Conservation (phyloP, 2,329 filamentous ascomycete species). For the Mycosphaerelloides madeirae region DNA sequence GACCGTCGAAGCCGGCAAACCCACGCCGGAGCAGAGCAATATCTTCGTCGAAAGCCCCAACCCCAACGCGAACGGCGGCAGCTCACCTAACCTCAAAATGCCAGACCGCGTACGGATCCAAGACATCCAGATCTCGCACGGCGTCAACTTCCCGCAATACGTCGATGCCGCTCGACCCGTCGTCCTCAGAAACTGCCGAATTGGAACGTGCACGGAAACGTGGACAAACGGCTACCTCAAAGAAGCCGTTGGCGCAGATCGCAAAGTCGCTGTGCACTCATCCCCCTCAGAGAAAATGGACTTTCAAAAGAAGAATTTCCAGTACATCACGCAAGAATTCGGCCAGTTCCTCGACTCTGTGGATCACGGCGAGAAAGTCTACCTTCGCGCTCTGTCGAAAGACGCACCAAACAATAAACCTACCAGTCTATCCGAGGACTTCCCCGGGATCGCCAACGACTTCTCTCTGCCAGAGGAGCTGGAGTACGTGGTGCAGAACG, state of each 20-base stretch:
- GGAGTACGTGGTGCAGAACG: conserved; percentile 52
- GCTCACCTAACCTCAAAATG: conserved; percentile 5
- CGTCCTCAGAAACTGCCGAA: conserved; percentile 59
- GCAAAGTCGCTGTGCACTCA: conserved; percentile 70
- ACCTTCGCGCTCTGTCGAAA: conserved; percentile 72
- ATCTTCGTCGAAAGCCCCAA: conserved; percentile 10
- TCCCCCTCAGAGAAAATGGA: conserved; percentile 64
- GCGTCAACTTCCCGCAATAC: conserved; percentile 57
- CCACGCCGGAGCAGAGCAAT: conserved; percentile 13
- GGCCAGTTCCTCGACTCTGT: conserved; percentile 61
- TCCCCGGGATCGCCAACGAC: conserved; percentile 62
- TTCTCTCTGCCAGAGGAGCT: conserved; percentile 65
- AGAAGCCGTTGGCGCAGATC: conserved; percentile 55
- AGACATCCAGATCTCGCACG: conserved; percentile 49
- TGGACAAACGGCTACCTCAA: conserved; percentile 70
- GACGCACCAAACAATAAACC: conserved; percentile 64
- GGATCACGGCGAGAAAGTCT: conserved; percentile 58
- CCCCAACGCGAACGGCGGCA: background rate
- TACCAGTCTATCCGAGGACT: conserved; percentile 67
- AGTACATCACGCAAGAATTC: conserved; percentile 65
- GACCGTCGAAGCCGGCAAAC: conserved; percentile 20
- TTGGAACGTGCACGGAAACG: conserved; percentile 61
- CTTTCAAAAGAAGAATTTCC: conserved; percentile 79
- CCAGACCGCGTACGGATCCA: conserved; percentile 39
- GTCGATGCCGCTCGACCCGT: conserved; percentile 56